Evolutionary conservation across 1,284 basidiomycete species (phyloP), one percentile per base, ranked within the genome.

Genomic region (Waitea zeae): DNA sequence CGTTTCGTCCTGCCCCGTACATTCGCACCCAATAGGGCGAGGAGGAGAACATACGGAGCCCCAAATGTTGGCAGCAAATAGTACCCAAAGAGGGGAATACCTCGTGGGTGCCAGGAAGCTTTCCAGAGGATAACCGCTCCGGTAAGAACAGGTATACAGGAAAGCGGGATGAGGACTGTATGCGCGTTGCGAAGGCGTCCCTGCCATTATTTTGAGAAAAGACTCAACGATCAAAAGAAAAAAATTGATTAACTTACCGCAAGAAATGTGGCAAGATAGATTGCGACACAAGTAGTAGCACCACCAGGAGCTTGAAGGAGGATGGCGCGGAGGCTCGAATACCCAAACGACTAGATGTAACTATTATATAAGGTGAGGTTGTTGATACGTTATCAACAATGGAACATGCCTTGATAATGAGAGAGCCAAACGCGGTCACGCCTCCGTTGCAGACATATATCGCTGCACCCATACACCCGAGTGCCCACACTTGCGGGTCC

Each of bases 1-100:
- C 37, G 36, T 30, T 40, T 40, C n/a, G 39, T 40, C n/a, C 37
- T 34, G 3, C 39, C 39, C 9, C 37, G 35, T 5, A 40, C 39
- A 29, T 40, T 40, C 4, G 37, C 34, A 2, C 37, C 37, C 3
- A 35, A 28, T 14, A 40, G 20, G 17, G 37, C 17, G 5, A 40
- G 34, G 2, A 40, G 18, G 12, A 40, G 17, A 12, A 40, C 39
- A 20, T 40, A 40, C 12, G 39, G 39, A 6, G 39, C 39, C 11
- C 39, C 39, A 18, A 40, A 40, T 6, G 34, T 20, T 12, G 39
- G 28, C 12, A 40, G 13, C 12, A 40, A 33, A 33, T 40, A 40
- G 32, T 40, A 40, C 3, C 39, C 39, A 14, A 20, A 35, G 5
- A 40, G 37, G 5, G 39, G 37, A 12, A 38, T 11, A 12, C 37